phyloP scores from a whole-genome alignment of 768 basidiomycete genomes.

The Agaricus sinodeliciosus region DNA sequence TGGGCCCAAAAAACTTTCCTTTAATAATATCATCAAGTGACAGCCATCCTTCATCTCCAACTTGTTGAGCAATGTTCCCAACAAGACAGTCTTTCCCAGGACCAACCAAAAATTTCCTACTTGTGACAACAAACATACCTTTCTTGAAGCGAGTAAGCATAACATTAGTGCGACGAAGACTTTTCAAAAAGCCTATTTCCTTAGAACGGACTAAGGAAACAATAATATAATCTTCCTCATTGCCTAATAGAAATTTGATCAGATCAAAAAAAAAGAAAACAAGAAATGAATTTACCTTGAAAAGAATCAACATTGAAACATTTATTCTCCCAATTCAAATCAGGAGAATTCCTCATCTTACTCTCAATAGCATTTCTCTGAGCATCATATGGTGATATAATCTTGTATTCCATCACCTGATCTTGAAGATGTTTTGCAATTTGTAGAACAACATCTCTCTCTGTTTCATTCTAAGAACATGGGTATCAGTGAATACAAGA shows the following conservation, averaged over 20 bases:
- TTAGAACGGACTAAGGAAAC: conserved; percentile 63
- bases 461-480: conserved; percentile 47
- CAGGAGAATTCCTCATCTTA: conserved; percentile 37
- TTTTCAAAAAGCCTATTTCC: conserved; percentile 61
- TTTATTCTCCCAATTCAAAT: conserved; percentile 57
- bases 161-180: conserved; percentile 71
- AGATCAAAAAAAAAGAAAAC: conserved; percentile 3
- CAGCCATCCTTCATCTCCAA: conserved; percentile 34
- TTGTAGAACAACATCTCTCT: conserved; percentile 48
- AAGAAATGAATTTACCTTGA: conserved; percentile 47
- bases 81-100: conserved; percentile 42
- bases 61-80: conserved; percentile 31
- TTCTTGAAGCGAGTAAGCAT: conserved; percentile 79
- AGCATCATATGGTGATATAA: conserved; percentile 80
- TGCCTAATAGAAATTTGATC: conserved; percentile 39
- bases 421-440: conserved; percentile 53
- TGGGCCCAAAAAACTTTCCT: conserved; percentile 18
- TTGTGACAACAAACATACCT: conserved; percentile 73
- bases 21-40: conserved; percentile 29
- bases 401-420: conserved; percentile 41
- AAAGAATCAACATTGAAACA: conserved; percentile 86
- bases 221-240: conserved; percentile 75
- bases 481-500: conserved; percentile 3
- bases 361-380: conserved; percentile 59
- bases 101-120: conserved; percentile 50